Evolutionary conservation across 2,329 filamentous ascomycete genomes (phyloP), one percentile per base, ranked within the genome.

Genomic region (Colletotrichum lindemuthianum): DNA sequence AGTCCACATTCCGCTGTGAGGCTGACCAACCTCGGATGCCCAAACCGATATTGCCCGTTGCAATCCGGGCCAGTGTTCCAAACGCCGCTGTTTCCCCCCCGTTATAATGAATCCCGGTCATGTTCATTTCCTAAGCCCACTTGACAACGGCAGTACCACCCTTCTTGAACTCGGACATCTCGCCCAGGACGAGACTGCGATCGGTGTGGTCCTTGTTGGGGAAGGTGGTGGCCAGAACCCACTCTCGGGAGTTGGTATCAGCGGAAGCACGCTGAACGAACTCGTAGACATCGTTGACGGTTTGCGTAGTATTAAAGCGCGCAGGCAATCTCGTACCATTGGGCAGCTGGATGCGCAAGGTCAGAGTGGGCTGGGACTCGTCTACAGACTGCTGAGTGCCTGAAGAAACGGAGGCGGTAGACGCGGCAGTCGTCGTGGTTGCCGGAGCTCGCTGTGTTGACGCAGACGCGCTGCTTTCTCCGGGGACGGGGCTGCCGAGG

Each of bases 181-280:
- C 87, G 6, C 86, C 85, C 34, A 90, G 73, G 1, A 84, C 81
- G 54, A 86, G 71, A 8, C 74, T 77, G 76, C 89, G 89, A 71
- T 96, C 91, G 2, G 84, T 88, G 68, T 95, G 86, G 58, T 95
- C 90, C 78, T 92, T 93, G 72, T 88, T 92, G 5, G 92, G 92
- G 76, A 96, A 96, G 0, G 92, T 95, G 0, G 92, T 96, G 68
- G 90, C 91, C 47, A 96, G 80, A 3, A 92, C 90, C 83, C 90
- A 96, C 4, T 83, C 71, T n/a, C 92, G 84, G 43, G 77, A 73
- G 36, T 80, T 79, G 53, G 86, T 84, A 7, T 83, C 83, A 0
- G 88, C 75, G 33, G 86, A 89, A 0, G 91, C 85, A n/a, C 84
- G 82, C 63, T 86, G 80, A 65, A 95, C 87, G 71, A 95, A 95